Conservation (phyloP, 2,329 filamentous ascomycete genomes). For the Apiospora hydei region DNA sequence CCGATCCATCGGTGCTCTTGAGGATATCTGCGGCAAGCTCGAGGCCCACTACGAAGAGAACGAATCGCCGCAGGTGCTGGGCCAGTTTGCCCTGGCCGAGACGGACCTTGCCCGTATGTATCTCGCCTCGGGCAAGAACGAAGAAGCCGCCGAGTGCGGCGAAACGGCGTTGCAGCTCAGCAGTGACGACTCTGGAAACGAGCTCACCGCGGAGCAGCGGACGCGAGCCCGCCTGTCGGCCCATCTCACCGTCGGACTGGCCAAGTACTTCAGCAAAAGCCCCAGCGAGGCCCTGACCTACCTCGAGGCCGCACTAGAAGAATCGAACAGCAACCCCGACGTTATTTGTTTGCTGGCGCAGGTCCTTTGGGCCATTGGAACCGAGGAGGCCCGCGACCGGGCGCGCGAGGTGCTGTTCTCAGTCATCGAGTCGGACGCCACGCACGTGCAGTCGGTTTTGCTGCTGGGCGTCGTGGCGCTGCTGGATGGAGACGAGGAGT, state of each 20-base stretch:
- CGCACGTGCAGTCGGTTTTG: slow-evolving; percentile 80
- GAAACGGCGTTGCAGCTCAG: slow-evolving; percentile 82
- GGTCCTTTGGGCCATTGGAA: slow-evolving; percentile 90
- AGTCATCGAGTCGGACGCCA: slow-evolving; percentile 75
- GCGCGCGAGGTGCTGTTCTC: slow-evolving; percentile 83
- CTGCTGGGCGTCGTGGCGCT: slow-evolving; percentile 86
- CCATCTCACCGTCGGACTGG: slow-evolving; percentile 84
- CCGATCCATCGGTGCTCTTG: slow-evolving; percentile 69
- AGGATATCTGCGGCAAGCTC: slow-evolving; percentile 70
- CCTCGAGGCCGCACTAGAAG: slow-evolving; percentile 81
- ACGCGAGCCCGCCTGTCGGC: slow-evolving; percentile 80
- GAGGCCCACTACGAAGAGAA: slow-evolving; percentile 86
- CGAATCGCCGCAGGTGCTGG: slow-evolving; percentile 77
- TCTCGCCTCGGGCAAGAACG: slow-evolving; percentile 71
- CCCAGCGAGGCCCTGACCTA: slow-evolving; percentile 76
- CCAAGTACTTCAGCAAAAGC: slow-evolving; percentile 74
- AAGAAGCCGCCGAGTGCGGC: slow-evolving; percentile 78
- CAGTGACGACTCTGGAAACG: slow-evolving; percentile 72
- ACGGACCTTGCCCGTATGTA: slow-evolving; percentile 87
- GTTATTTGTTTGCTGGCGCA: slow-evolving; percentile 88
- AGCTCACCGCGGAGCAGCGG: slow-evolving; percentile 70
- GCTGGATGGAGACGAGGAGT: slow-evolving; percentile 80
- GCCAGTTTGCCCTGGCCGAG: slow-evolving; percentile 81
- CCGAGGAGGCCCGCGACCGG: slow-evolving; percentile 74
- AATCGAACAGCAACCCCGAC: slow-evolving; percentile 79